Base-by-base conservation (phyloP, 768 basidiomycete species). In the Mrakia frigida region DNA sequence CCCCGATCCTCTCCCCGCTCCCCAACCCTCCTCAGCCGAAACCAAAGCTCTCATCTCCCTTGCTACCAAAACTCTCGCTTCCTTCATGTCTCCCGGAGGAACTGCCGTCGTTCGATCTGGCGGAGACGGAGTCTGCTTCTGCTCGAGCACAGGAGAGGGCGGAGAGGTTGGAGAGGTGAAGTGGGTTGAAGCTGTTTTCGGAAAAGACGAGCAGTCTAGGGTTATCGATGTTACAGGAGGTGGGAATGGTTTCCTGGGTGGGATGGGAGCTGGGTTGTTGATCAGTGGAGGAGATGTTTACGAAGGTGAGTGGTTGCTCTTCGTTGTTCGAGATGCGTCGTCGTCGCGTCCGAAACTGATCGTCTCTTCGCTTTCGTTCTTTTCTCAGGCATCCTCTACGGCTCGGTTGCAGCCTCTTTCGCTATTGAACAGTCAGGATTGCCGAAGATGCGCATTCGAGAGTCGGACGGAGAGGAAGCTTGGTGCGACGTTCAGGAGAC, bases 381-480 rank as follows among this genome's bases (percentile, higher is more conserved):
- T 39, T 33, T 39, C 4, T 23, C 14, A 77, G 76, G 50, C 5
- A 46, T 77, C 10, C 72, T 77, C 16, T 69, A 73, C 39, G 76
- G 76, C 7, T 68, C 63, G 2, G 76, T 77, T 43, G 70, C 76
- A 0, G 77, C 77, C 2, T 78, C 77, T 14, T 78, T 70, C 35
- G 77, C 77, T 3, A 78, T 78, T 73, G 77, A 78, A 41, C 77
- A 78, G 33, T 28, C 56, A 1, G 77, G 77, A 14, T 56, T 78
- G 3, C 77, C 77, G 4, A 23, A 7, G 21, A 31, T 76, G 21
- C 5, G 6, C 11, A 9, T 25, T 3, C 33, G 67, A 28, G 56
- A 56, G 56, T n/a, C 25, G 9, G 56, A 56, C 7, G 56, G 56
- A 13, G 9, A 28, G 56, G 56, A 56, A 11, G 56, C 56, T 6